Percentiles rank a stretch among this genome's conserved stretches.
Evolutionary conservation across 2,329 filamentous ascomycete species (phyloP).

Genomic region (Exophiala dermatitidis): DNA sequence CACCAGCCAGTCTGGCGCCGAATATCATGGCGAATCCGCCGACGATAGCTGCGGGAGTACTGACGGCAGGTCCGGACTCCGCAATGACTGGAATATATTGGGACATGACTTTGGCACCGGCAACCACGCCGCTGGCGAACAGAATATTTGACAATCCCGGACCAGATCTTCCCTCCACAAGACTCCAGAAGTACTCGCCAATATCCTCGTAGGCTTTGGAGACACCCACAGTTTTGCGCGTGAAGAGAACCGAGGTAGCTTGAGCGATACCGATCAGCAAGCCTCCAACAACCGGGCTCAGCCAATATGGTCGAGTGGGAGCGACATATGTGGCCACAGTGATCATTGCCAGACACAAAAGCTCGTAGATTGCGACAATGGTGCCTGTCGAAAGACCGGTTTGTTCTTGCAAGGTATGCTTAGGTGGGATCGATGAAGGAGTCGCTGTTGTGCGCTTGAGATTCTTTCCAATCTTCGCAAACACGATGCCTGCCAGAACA

Average conservation of each 20-base stretch:
- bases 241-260: slow-evolving; percentile 48
- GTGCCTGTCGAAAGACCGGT: slow-evolving; percentile 16
- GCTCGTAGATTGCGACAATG: slow-evolving; percentile 40
- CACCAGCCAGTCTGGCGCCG: slow-evolving; percentile 56
- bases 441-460: slow-evolving; percentile 9
- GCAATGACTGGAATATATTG: slow-evolving; percentile 13
- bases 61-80: slow-evolving; percentile 6
- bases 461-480: slow-evolving; percentile 11
- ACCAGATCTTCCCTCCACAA: slow-evolving; percentile 28
- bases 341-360: slow-evolving; percentile 38
- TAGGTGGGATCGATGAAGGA: background rate
- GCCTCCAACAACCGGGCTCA: slow-evolving; percentile 50
- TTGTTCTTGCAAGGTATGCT: slow-evolving; percentile 20
- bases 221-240: slow-evolving; percentile 52
- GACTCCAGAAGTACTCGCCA: slow-evolving; percentile 48
- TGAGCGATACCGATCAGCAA: slow-evolving; percentile 54
- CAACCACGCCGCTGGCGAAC: slow-evolving; percentile 50
- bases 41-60: slow-evolving; percentile 37
- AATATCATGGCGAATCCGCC: slow-evolving; percentile 55
- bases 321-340: slow-evolving; percentile 22
- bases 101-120: slow-evolving; percentile 20
- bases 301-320: slow-evolving; percentile 27
- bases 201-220: slow-evolving; percentile 57
- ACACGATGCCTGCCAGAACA: slow-evolving; percentile 47
- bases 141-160: slow-evolving; percentile 40